phyloP scores from a whole-genome alignment of 441 rosid species.

The Gossypium davidsonii region DNA sequence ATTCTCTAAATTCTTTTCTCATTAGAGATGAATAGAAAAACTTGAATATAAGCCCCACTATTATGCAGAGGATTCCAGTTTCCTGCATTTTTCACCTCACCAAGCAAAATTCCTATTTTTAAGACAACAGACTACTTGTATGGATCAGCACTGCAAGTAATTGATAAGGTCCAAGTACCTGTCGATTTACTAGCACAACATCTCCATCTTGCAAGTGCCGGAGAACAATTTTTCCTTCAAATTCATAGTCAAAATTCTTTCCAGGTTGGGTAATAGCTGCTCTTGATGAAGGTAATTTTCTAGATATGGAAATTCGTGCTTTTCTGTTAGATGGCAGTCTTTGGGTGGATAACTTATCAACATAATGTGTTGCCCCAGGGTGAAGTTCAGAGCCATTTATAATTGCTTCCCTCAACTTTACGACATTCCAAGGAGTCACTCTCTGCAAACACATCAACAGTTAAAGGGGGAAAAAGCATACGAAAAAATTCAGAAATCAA shows the following conservation, averaged over 20 bases:
- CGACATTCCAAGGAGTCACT: constrained; percentile 85
- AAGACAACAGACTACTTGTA: not conserved
- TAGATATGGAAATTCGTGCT: constrained; percentile 63
- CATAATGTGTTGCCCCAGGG: constrained; percentile 92
- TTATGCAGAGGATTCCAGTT: not conserved
- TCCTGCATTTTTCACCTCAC: not conserved
- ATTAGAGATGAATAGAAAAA: not conserved
- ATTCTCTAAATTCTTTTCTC: not conserved
- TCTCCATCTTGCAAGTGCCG: constrained; percentile 97
- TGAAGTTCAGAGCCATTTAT: constrained; percentile 80
- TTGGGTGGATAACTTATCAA: constrained; percentile 57
- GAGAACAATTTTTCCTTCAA: constrained; percentile 79
- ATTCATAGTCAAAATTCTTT: constrained; percentile 51
- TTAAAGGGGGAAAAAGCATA: not conserved
- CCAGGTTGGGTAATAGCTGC: constrained; percentile 62
- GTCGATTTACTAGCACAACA: constrained; percentile 90
- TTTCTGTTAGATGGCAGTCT: constrained; percentile 47
- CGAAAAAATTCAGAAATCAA: not conserved
- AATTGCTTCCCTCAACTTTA: constrained; percentile 68
- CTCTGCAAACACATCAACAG: constrained; percentile 43
- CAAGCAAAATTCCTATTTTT: constrained; percentile 4
- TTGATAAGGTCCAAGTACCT: constrained; percentile 39
- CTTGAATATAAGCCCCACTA: not conserved
- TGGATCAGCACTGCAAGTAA: not conserved
- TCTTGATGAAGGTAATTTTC: constrained; percentile 74